These are phyloP conservation scores for Pyricularia pennisetigena DNA, from an alignment of 2,329 filamentous ascomycete species.

Conservation along the genomic window DNA sequence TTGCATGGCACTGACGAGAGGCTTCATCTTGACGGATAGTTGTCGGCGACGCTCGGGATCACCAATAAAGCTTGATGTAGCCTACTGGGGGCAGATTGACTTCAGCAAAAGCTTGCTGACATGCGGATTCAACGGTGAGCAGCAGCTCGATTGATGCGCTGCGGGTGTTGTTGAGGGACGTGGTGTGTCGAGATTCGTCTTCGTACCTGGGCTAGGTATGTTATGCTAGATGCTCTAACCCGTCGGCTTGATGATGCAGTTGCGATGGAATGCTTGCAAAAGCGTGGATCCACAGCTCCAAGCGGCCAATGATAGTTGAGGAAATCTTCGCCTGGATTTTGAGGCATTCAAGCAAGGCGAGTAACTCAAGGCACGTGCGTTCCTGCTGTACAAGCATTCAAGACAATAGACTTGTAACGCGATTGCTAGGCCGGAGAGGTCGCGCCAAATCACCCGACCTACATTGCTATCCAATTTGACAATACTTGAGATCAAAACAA, in stretches of 20 bases:
- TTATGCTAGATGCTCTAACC: not conserved
- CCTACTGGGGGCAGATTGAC: not conserved
- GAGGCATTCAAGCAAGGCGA: not conserved
- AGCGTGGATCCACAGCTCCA: not conserved
- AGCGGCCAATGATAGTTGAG: not conserved
- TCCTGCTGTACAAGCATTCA: not conserved
- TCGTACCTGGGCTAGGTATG: not conserved
- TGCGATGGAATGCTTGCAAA: not conserved
- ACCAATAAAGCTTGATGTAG: not conserved
- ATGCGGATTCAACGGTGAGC: not conserved
- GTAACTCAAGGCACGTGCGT: not conserved
- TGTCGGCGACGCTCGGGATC: not conserved
- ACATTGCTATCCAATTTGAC: too few species aligned
- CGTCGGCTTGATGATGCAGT: not conserved
- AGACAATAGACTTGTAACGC: not conserved
- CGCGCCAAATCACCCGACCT: too few species aligned
- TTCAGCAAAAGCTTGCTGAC: not conserved
- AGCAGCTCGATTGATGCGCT: not conserved
- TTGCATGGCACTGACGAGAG: conserved; percentile 81
- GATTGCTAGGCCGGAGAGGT: not conserved
- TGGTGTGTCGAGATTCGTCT: not conserved
- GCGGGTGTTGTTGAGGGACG: not conserved
- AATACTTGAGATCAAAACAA: too few species aligned
- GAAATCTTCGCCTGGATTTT: not conserved
- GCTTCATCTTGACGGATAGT: conserved; percentile 64